Base-by-base conservation (phyloP, 768 basidiomycete genomes). In the Naganishia antarctica region DNA sequence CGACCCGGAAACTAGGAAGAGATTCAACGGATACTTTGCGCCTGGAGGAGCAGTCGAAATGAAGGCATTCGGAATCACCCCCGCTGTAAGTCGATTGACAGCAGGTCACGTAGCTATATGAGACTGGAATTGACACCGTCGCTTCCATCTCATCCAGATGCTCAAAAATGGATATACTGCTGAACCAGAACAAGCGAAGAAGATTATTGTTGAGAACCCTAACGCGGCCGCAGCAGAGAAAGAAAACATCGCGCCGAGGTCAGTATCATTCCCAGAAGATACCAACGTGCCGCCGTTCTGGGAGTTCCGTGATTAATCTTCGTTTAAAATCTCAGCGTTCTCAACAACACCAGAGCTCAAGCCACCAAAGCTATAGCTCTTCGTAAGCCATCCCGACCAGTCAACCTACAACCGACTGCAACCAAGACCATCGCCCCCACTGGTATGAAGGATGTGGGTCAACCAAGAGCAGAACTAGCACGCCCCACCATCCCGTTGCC, bases 11-110 rank as follows among this genome's bases (percentile, higher is more conserved):
- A 37, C 40, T 23, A 53, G 43, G 16, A 63, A 41, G 13, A 49
- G 49, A 12, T 53, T n/a, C 40, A 44, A 51, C 28, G 51, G 44
- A 25, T 63, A 51, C 28, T 63, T 63, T n/a, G 9, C n/a, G 18
- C 40, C 49, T 13, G 62, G 62, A 1, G 62, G 62, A 40, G 51
- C n/a, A 16, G 26, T 63, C 7, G 62, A 63, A 29, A 8, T 43
- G 18, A 53, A 63, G 12, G 49, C 49, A 31, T 43, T 63, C n/a
- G 62, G 62, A 1, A 51, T 63, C 26, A 46, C 34, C 11, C 25
- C 37, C 4, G 25, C 34, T 31, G 62, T 53, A 34, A 63, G 62
- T 44, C 13, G 16, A 23, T 26, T 25, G 43, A 44, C 18, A 44
- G 9, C 8, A n/a, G 6, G 43, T 21, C 43, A 44, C 5, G 9